phyloP scores from a whole-genome alignment of 2,329 filamentous ascomycete species.

The Arthrobotrys conoides region DNA sequence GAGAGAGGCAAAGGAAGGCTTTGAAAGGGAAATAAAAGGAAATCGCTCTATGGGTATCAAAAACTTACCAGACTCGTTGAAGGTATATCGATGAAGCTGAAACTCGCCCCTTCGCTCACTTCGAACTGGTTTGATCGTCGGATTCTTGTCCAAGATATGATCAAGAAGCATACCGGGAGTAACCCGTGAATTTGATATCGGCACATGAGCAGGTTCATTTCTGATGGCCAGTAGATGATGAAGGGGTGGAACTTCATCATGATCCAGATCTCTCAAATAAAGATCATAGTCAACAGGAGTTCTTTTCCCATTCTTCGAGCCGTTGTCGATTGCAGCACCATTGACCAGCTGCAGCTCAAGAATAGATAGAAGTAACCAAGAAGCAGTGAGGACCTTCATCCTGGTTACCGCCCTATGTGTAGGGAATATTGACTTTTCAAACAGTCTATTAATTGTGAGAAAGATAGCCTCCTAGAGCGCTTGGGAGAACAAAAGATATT shows the following conservation, averaged over 20 bases:
- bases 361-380: neutral
- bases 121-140: constrained; percentile 19
- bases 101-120: neutral
- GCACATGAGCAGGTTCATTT: constrained; percentile 25
- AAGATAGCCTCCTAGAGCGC: too few relatives aligned
- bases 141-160: constrained; percentile 34
- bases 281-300: neutral
- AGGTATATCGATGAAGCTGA: constrained; percentile 28
- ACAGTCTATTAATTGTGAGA: too few relatives aligned
- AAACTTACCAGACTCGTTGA: constrained; percentile 40
- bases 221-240: constrained; percentile 50
- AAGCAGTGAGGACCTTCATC: neutral
- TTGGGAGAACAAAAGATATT: neutral
- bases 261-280: constrained; percentile 3
- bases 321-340: neutral
- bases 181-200: constrained; percentile 21
- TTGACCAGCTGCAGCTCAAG: neutral
- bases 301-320: neutral
- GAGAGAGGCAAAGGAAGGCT: too few relatives aligned
- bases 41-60: neutral
- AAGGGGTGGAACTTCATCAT: constrained; percentile 12
- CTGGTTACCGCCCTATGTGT: neutral
- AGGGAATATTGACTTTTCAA: too few relatives aligned
- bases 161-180: constrained; percentile 30
- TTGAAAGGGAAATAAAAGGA: neutral